These are phyloP conservation scores for Blastobotrys elegans DNA, from an alignment of 1,139 yeast genomes.

Conservation along the genomic window DNA sequence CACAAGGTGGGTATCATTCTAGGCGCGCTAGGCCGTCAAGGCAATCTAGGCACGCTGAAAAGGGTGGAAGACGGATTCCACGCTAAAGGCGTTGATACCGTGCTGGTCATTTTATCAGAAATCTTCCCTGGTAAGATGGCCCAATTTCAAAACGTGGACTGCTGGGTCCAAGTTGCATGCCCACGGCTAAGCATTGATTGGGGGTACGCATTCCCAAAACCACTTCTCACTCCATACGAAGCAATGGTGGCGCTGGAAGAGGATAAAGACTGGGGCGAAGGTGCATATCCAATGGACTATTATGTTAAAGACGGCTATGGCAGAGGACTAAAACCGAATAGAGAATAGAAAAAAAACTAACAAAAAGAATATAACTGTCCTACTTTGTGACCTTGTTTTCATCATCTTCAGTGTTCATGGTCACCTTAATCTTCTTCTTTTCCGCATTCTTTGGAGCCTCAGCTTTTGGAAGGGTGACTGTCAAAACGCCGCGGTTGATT, in stretches of 20 bases:
- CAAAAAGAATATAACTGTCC: background rate
- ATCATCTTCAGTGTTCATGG: background rate
- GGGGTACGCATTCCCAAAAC: conserved; percentile 97
- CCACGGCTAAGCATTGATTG: conserved; percentile 95
- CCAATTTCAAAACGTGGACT: conserved; percentile 92
- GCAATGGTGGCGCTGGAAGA: conserved; percentile 83
- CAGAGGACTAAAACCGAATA: conserved; percentile 63
- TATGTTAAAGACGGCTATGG: conserved; percentile 91
- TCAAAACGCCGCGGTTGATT: conserved; percentile 7
- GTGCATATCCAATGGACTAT: conserved; percentile 91
- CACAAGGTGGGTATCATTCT: conserved; percentile 75
- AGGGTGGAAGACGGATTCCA: conserved; percentile 53
- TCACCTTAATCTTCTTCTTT: conserved; percentile 9
- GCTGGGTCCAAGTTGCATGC: conserved; percentile 96
- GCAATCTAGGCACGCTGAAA: conserved; percentile 71
- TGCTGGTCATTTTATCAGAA: conserved; percentile 82
- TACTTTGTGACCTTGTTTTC: background rate
- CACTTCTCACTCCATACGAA: conserved; percentile 91
- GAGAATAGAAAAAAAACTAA: background rate
- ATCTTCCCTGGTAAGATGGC: conserved; percentile 90
- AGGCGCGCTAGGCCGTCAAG: conserved; percentile 98
- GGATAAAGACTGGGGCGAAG: conserved; percentile 61
- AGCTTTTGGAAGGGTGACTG: conserved; percentile 4
- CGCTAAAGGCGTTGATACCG: conserved; percentile 58
- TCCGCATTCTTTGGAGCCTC: conserved; percentile 2